A percentile compares a stretch with the other conserved stretches of the same genome.
phyloP scores from a whole-genome alignment of 1,284 basidiomycete species.

The Ceratobasidium sp. region DNA sequence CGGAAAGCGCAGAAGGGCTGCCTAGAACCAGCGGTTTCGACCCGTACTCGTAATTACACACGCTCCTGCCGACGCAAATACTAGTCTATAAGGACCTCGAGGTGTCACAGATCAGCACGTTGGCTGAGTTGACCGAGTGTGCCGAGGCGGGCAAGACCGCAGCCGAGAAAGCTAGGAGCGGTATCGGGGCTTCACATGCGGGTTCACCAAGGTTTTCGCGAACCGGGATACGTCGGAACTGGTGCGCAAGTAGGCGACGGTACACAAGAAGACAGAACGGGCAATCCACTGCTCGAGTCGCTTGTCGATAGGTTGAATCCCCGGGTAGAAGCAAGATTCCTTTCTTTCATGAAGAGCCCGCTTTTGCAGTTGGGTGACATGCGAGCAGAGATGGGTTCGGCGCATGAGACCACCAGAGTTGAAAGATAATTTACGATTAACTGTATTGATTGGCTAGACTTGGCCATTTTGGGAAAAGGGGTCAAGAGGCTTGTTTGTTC shows the following conservation, averaged over 20 bases:
- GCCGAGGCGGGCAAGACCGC: slow-evolving; percentile 32
- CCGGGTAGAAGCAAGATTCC: no score
- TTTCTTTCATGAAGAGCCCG: no score
- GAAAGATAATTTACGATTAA: background rate
- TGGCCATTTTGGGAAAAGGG: slow-evolving; percentile 23
- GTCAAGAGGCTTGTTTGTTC: slow-evolving; percentile 38
- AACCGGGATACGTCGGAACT: background rate
- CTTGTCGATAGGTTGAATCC: background rate
- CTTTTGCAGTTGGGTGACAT: background rate
- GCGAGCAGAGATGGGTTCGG: background rate
- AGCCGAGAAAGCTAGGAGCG: slow-evolving; percentile 19
- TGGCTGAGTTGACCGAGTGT: background rate
- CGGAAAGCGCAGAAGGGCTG: background rate
- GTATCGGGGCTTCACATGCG: background rate
- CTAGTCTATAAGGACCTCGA: background rate
- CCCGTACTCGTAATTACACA: background rate
- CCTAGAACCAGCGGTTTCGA: background rate
- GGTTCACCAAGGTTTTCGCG: background rate
- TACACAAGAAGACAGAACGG: background rate
- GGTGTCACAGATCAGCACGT: background rate
- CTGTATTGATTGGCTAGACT: background rate
- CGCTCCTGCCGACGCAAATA: background rate
- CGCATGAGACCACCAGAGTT: no score
- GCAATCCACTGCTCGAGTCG: background rate
- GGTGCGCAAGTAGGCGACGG: background rate